A percentile compares a stretch with the other conserved stretches of the same genome.
Evolutionary conservation across 768 basidiomycete genomes (phyloP).

Genomic region (Leucosporidium yakuticum): DNA sequence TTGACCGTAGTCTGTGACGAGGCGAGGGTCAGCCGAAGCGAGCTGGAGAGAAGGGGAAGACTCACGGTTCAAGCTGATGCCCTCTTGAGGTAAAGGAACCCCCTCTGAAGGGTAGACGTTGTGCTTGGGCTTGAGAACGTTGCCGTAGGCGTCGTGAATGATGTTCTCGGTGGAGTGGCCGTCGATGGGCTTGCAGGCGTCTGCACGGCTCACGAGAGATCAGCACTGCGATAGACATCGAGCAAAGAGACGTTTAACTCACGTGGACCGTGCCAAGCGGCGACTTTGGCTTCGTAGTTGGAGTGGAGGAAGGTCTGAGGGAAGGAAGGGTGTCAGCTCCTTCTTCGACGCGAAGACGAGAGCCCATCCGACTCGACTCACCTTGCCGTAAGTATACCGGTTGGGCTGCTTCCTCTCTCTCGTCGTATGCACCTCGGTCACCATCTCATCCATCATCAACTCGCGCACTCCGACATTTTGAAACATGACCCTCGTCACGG

Average conservation of each 20-base stretch:
- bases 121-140: background rate
- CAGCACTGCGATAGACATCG: background rate
- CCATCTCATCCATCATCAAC: background rate
- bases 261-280: constrained; percentile 27
- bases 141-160: constrained; percentile 11
- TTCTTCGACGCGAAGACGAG: too few species aligned
- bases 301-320: constrained; percentile 26
- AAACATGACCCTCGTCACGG: constrained; percentile 20
- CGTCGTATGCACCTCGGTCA: constrained; percentile 19
- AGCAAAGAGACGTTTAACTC: background rate
- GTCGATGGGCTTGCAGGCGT: constrained; percentile 19
- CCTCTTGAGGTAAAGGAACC: constrained; percentile 18
- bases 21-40: background rate
- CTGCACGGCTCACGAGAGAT: background rate
- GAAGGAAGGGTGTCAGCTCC: too few species aligned
- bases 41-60: background rate
- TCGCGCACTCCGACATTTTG: constrained; percentile 24
- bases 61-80: constrained; percentile 18
- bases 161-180: background rate
- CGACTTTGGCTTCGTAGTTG: background rate
- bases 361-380: too few species aligned
- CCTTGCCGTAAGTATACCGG: too few species aligned
- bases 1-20: constrained; percentile 23
- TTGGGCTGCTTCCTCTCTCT: constrained; percentile 2
- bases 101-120: constrained; percentile 18